These are phyloP conservation scores for Mycena sanguinolenta DNA, from an alignment of 768 basidiomycete genomes.

Conservation along the genomic window DNA sequence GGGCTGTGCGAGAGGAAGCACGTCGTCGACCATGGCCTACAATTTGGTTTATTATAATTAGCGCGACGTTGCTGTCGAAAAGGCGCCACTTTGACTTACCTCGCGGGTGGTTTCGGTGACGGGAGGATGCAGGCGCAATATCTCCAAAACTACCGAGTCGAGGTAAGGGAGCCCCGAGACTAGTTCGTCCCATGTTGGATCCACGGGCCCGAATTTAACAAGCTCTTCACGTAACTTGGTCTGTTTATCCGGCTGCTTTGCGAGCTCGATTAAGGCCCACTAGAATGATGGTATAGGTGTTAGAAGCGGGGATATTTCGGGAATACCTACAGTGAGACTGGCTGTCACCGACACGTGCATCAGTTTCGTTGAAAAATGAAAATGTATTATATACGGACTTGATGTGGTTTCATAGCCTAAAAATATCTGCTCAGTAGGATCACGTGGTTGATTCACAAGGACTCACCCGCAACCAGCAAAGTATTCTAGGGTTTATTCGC, in stretches of 20 bases:
- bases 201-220: conserved; percentile 33
- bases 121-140: conserved; percentile 53
- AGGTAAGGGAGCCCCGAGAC: conserved; percentile 50
- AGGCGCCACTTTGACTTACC: too few species aligned
- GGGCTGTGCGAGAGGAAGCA: conserved; percentile 52
- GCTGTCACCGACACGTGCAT: conserved; percentile 28
- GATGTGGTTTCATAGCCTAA: conserved; percentile 59
- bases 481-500: conserved; percentile 43
- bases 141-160: conserved; percentile 56
- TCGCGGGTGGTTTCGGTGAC: conserved; percentile 45
- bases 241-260: conserved; percentile 47
- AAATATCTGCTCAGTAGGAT: not conserved
- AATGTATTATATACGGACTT: conserved; percentile 38
- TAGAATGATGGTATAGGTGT: not conserved
- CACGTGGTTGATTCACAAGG: not conserved
- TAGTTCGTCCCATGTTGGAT: conserved; percentile 56
- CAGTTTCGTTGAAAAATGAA: not conserved
- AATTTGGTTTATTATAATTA: not conserved
- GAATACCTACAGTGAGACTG: conserved; percentile 34
- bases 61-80: too few species aligned
- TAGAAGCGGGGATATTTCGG: not conserved
- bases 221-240: conserved; percentile 49
- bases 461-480: conserved; percentile 43
- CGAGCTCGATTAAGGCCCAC: conserved; percentile 55
- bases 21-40: conserved; percentile 53